Evolutionary conservation across 768 basidiomycete genomes (phyloP).

Genomic region (Crucibulum laeve): DNA sequence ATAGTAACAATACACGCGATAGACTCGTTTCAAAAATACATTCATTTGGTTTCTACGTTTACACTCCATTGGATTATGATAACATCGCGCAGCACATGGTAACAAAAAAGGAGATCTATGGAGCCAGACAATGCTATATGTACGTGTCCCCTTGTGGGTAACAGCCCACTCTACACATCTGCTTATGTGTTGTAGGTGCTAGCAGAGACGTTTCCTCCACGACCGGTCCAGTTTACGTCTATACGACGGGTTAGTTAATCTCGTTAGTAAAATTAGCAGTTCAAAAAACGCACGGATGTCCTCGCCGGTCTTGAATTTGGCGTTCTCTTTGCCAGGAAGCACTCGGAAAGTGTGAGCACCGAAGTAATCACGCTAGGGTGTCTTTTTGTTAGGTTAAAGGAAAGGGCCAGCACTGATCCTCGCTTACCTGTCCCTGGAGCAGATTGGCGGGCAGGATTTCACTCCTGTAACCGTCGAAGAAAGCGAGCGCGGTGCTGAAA

Average conservation of each 20-base stretch:
- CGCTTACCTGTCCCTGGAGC: conserved; percentile 81
- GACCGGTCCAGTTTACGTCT: conserved; percentile 99
- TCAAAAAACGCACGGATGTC: conserved; percentile 73
- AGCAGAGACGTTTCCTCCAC: conserved; percentile 92
- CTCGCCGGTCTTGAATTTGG: conserved; percentile 69
- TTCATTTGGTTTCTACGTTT: neutral
- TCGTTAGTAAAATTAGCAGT: neutral
- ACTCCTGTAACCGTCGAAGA: conserved; percentile 98
- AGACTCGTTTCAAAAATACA: neutral
- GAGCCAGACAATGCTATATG: no score
- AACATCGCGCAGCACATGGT: no score
- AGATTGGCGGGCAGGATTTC: conserved; percentile 93
- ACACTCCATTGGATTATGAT: neutral
- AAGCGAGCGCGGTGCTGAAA: conserved; percentile 96
- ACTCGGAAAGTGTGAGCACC: conserved; percentile 98
- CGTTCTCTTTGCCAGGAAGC: conserved; percentile 87
- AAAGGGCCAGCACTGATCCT: neutral
- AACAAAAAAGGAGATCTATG: no score
- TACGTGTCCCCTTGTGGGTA: neutral
- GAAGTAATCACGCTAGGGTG: conserved; percentile 87
- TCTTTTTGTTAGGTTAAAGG: conserved; percentile 1
- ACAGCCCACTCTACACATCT: neutral
- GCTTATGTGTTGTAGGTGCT: conserved; percentile 68
- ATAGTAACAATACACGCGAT: neutral
- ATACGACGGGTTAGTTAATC: conserved; percentile 3